Evolutionary conservation across 768 basidiomycete species (phyloP), one percentile per base, ranked within the genome.

Genomic region (Lentinula guzmanii): DNA sequence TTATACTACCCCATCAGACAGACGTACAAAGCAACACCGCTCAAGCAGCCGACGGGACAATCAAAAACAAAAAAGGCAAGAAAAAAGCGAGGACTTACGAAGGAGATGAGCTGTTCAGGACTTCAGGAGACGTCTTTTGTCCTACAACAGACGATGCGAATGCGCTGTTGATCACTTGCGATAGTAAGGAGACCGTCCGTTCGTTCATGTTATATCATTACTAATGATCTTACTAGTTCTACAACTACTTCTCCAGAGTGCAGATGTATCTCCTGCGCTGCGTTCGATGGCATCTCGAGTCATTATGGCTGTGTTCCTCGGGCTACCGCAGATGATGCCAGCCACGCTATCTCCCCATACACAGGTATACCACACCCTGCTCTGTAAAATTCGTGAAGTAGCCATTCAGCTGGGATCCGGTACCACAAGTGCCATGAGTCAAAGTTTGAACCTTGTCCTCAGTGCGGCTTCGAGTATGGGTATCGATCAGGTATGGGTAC

Each of bases 41-140:
- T 1, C 71, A 65, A 11, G 39, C 61, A 15, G 28, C 28, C 28
- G 62, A 67, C 45, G 66, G 2, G 15, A 60, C 65, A 51, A 73
- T 66, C 11, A 76, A 73, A 62, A 75, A 67, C 13, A 84, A 77
- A 68, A 86, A 84, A 66, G 81, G 83, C 59, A 92, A 85, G 70
- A 93, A 90, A 70, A 78, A 87, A 51, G 78, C 81, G 18, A 81
- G 85, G 21, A 86, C 79, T 11, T 92, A 86, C 64, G 89, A 93
- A 71, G 89, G 84, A 9, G 90, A 90, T 58, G 90, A 89, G 66
- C 74, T 88, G 5, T 85, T 94, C 71, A 83, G 80, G 57, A 66
- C 73, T 7, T 70, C 78, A 2, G 75, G 76, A 50, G 70, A 78
- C 50, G 75, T 81, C 7, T 65, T 85, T 18, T 89, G 82, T 66